Evolutionary conservation across 2,329 filamentous ascomycete species (phyloP).

Genomic region (Sporothrix dimorphospora): DNA sequence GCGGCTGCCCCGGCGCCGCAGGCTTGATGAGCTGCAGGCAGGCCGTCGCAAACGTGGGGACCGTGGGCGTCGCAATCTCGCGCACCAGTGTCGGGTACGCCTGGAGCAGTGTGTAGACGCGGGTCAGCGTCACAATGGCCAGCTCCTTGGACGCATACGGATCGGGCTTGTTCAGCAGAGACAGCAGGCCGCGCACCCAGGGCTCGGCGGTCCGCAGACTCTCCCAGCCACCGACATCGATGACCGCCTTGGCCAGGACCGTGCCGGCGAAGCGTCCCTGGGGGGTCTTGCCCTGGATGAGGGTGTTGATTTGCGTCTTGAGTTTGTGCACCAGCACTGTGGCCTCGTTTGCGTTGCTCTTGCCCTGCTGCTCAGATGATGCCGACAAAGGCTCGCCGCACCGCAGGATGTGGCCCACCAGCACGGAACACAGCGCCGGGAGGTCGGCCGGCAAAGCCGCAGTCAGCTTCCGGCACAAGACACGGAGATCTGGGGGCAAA

Average conservation of each 20-base stretch:
- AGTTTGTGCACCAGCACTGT: conserved; percentile 78
- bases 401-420: conserved; percentile 63
- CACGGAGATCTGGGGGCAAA: conserved; percentile 61
- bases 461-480: conserved; percentile 70
- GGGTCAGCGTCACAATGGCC: conserved; percentile 74
- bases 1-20: conserved; percentile 44
- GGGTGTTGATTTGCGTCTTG: conserved; percentile 74
- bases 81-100: conserved; percentile 80
- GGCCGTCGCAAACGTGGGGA: conserved; percentile 73
- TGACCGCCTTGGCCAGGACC: conserved; percentile 75
- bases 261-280: conserved; percentile 79
- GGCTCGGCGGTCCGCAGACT: conserved; percentile 70
- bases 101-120: conserved; percentile 82
- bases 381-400: conserved; percentile 66
- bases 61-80: conserved; percentile 82
- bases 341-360: conserved; percentile 61
- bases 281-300: conserved; percentile 74
- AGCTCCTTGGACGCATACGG: conserved; percentile 75
- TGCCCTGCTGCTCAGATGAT: conserved; percentile 57
- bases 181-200: conserved; percentile 78
- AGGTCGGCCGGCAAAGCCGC: conserved; percentile 74
- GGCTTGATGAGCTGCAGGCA: conserved; percentile 68
- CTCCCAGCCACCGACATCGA: conserved; percentile 86
- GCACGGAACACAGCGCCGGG: conserved; percentile 70
- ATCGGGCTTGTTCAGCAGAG: conserved; percentile 79